Conservation (phyloP, 768 basidiomycete species). For the Pisolithus microcarpus region DNA sequence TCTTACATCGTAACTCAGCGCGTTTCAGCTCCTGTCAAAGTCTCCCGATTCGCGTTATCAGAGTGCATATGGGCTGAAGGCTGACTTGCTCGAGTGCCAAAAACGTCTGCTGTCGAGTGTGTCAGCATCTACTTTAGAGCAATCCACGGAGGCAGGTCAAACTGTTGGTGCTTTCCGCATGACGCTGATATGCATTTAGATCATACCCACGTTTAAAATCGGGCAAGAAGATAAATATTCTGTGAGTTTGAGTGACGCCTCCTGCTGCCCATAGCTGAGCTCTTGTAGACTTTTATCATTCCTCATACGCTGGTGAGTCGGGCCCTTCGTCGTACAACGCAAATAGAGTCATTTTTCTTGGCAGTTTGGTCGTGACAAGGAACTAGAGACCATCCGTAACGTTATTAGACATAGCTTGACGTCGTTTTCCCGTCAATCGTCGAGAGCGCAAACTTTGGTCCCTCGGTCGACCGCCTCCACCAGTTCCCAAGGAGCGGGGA, state of each 20-base stretch:
- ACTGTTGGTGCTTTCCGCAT: background rate
- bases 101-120: slow-evolving; percentile 53
- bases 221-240: slow-evolving; percentile 57
- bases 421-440: slow-evolving; percentile 50
- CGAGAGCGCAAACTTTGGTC: slow-evolving; percentile 34
- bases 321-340: background rate
- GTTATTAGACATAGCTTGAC: slow-evolving; percentile 47
- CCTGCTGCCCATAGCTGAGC: background rate
- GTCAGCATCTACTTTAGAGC: slow-evolving; percentile 43
- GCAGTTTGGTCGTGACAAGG: slow-evolving; percentile 68
- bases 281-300: slow-evolving; percentile 56
- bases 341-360: background rate
- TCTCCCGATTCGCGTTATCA: slow-evolving; percentile 64
- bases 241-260: slow-evolving; percentile 29
- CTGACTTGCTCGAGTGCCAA: slow-evolving; percentile 64
- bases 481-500: slow-evolving; percentile 18
- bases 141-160: slow-evolving; percentile 44
- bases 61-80: slow-evolving; percentile 62
- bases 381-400: slow-evolving; percentile 59
- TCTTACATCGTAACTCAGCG: background rate
- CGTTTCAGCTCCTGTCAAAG: slow-evolving; percentile 53
- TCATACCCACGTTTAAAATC: slow-evolving; percentile 65
- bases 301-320: slow-evolving; percentile 52
- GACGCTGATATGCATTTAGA: slow-evolving; percentile 28
- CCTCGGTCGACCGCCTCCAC: background rate